Conservation (phyloP, 1,139 yeast genomes). For the Martiniozyma asiatica region DNA sequence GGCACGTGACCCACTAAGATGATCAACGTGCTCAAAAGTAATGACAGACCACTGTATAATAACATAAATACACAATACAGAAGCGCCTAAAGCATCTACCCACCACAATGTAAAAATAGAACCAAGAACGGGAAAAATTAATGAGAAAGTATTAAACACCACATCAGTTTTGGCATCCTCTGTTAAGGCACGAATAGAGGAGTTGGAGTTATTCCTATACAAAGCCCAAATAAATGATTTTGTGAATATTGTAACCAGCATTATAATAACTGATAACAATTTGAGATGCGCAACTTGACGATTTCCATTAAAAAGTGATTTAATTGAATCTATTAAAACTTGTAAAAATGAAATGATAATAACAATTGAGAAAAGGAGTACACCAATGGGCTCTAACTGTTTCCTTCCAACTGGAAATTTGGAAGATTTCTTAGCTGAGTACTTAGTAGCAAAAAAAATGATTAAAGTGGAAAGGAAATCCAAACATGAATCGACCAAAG, state of each 20-base stretch:
- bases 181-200: conserved; percentile 67
- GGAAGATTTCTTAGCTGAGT: conserved; percentile 43
- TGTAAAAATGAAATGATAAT: conserved; percentile 64
- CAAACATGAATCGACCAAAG: conserved; percentile 62
- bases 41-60: conserved; percentile 48
- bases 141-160: conserved; percentile 56
- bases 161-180: conserved; percentile 77
- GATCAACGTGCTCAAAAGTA: conserved; percentile 61
- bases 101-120: conserved; percentile 45
- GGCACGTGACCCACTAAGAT: conserved; percentile 67
- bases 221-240: conserved; percentile 54
- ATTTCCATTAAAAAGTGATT: conserved; percentile 20
- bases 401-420: conserved; percentile 59
- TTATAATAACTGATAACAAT: conserved; percentile 42
- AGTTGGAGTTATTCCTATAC: conserved; percentile 52
- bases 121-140: conserved; percentile 59
- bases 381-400: conserved; percentile 69
- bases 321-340: conserved; percentile 53
- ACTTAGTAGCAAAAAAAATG: conserved; percentile 48
- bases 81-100: conserved; percentile 68
- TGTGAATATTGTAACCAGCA: conserved; percentile 49
- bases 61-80: conserved; percentile 48
- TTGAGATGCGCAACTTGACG: conserved; percentile 37
- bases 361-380: conserved; percentile 57
- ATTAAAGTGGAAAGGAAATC: conserved; percentile 69